Base-by-base conservation (phyloP, 2,329 filamentous ascomycete genomes). In the Scolecobasidium constrictum region DNA sequence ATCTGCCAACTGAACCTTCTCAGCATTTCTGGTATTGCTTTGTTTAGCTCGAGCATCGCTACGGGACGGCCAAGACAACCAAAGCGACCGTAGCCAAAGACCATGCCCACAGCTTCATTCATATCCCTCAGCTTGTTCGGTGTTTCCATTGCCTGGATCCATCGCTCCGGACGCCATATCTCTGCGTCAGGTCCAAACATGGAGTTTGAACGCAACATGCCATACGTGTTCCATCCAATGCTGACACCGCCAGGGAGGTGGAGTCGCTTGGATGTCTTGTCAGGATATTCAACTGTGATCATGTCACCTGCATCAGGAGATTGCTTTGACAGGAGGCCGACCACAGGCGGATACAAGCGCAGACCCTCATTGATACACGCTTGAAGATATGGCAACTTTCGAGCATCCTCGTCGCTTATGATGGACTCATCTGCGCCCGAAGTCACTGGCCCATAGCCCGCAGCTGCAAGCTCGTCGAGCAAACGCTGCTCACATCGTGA, bases 131-230 rank as follows among this genome's bases (percentile, higher is more conserved):
- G 46, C 66, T 61, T 60, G 63, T 65, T 22, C 49, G 46, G 12
- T 56, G 36, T 20, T n/a, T n/a, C n/a, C n/a, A n/a, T n/a, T 0
- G 52, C 57, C 1, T 66, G 57, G 3, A 72, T 49, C 68, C 69
- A 74, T 13, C 70, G 55, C 53, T 73, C 70, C 0, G 70, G 71
- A 1, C 65, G 59, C 52, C 71, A 73, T 3, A 59, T 50, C 3
- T 63, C 56, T 0, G 64, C 63, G 45, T 74, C 69, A 3, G 23
- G n/a, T 9, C 43, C 43, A n/a, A 34, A 45, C 12, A 36, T 28
- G 18, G 18, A 16, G 7, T 22, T 18, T 20, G 43, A 20, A 28
- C 43, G 43, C 13, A 37, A 23, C 9, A 45, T 3, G 19, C 38
- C 43, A 37, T 38, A 45, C 13, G 37, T 22, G 20, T 34, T 39